Evolutionary conservation across 345 rosid genomes (phyloP), one percentile per base, ranked within the genome.

Genomic region (Raphanus sativus): DNA sequence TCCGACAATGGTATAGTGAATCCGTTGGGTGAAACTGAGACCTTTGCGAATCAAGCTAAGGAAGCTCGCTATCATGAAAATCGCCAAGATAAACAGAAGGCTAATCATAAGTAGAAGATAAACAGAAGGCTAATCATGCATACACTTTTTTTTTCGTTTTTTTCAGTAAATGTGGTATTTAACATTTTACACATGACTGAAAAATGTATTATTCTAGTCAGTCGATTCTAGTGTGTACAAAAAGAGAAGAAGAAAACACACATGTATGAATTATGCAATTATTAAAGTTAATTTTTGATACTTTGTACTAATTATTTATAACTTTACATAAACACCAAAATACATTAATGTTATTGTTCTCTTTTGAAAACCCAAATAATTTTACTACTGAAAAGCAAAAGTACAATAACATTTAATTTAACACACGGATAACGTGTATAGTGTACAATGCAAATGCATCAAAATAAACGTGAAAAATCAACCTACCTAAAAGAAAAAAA

Each of bases 401-500:
- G 21, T n/a, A n/a, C 12, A 45, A 4, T 45, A 13, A 45, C 52
- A 45, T 45, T 13, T n/a, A 52, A 5, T 52, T 52, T 52, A n/a
- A 52, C 32, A 52, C 32, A 38, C 32, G 9, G 8, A 40, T 40
- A 42, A 16, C 15, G 21, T 21, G 21, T 21, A 21, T 21, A 21
- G 56, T 52, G 12, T 15, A 55, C 15, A 68, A 32, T 17, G 50
- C 29, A 33, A 13, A 32, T 17, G 50, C 29, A 33, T 9, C 55
- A 50, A 7, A 50, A 33, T 6, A 62, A 54, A 76, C 65, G 70
- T 69, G 80, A 62, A 30, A 45, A 56, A 32, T n/a, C 63, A 34
- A 64, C 9, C 15, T 36, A 64, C 50, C 28, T 28, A 9, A 9
- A 34, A 33, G 55, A 77, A 58, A 59, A 54, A n/a, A 55, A 25